phyloP scores from a whole-genome alignment of 2,329 filamentous ascomycete species.

The Lecanicillium sp. region DNA sequence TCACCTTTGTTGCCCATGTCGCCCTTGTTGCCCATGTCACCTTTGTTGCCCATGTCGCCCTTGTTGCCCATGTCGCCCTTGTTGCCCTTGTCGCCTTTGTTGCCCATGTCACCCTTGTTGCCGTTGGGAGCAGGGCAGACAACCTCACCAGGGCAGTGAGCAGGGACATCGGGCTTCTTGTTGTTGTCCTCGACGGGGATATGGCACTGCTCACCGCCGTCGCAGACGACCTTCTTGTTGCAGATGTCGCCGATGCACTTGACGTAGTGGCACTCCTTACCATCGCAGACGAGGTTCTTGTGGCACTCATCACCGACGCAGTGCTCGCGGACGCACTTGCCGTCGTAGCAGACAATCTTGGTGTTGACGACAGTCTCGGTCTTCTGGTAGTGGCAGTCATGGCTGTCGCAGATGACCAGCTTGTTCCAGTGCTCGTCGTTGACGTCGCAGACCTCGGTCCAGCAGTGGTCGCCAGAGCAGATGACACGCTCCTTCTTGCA shows the following conservation, averaged over 20 bases:
- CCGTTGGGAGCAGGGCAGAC: not conserved
- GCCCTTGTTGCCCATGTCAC: not conserved
- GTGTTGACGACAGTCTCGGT: conserved; percentile 17
- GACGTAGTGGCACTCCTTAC: conserved; percentile 21
- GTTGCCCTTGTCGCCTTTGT: not conserved
- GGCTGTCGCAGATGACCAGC: conserved; percentile 20
- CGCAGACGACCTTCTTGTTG: conserved; percentile 19
- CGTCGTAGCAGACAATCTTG: conserved; percentile 25
- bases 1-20: not conserved
- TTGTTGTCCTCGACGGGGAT: not conserved
- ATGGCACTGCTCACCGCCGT: conserved; percentile 10
- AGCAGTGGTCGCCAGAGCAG: conserved; percentile 21
- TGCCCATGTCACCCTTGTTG: not conserved
- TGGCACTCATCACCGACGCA: conserved; percentile 20
- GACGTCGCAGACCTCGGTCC: conserved; percentile 15
- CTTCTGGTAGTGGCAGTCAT: conserved; percentile 19
- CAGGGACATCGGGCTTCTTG: too few relatives aligned
- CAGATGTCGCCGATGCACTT: conserved; percentile 21
- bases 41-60: not conserved
- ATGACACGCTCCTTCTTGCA: conserved; percentile 21
- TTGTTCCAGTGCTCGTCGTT: conserved; percentile 19
- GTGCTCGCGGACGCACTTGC: conserved; percentile 20
- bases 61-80: not conserved
- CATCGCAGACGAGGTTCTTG: conserved; percentile 25
- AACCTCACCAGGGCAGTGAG: too few relatives aligned